Evolutionary conservation across 352 stramenopile species (phyloP).

Genomic region (Phytopythium boreale): DNA sequence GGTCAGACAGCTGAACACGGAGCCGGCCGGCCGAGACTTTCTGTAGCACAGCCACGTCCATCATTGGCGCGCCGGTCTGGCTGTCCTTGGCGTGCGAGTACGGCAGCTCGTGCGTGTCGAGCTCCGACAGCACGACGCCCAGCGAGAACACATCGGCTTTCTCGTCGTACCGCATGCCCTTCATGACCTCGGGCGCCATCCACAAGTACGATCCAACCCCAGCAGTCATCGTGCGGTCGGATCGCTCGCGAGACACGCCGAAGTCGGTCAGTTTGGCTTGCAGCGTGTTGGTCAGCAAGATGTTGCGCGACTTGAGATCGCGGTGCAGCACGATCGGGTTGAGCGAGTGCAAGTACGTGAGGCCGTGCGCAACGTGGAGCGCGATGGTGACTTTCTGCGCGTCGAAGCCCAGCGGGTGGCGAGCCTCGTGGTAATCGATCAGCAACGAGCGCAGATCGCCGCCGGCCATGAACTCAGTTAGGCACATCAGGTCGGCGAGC

Average conservation of each 20-base stretch:
- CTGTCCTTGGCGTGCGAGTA: constrained; percentile 24
- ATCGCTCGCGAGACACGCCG: constrained; percentile 25
- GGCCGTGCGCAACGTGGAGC: constrained; percentile 24
- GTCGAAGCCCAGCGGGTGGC: constrained; percentile 22
- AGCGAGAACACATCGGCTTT: constrained; percentile 40
- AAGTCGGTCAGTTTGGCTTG: constrained; percentile 57
- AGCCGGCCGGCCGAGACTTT: constrained; percentile 24
- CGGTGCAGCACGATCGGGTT: constrained; percentile 34
- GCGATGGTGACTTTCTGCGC: constrained; percentile 33
- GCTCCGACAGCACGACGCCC: constrained; percentile 22
- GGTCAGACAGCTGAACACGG: constrained; percentile 15
- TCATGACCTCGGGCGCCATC: constrained; percentile 40
- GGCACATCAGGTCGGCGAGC: constrained; percentile 39
- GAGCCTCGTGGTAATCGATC: constrained; percentile 14
- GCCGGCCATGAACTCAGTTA: constrained; percentile 49
- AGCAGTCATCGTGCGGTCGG: constrained; percentile 25
- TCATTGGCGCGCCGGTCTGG: constrained; percentile 7
- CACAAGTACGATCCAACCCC: constrained; percentile 18
- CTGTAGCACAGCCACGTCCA: constrained; percentile 26
- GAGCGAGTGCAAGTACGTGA: constrained; percentile 34
- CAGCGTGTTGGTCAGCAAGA: constrained; percentile 39
- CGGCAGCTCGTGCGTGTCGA: constrained; percentile 27
- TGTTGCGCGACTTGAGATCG: constrained; percentile 68
- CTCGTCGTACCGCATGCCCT: constrained; percentile 31
- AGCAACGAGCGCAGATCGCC: constrained; percentile 43